These are phyloP conservation scores for Schwanniomyces sp. DNA, from an alignment of 805 yeast genomes.

Conservation along the genomic window DNA sequence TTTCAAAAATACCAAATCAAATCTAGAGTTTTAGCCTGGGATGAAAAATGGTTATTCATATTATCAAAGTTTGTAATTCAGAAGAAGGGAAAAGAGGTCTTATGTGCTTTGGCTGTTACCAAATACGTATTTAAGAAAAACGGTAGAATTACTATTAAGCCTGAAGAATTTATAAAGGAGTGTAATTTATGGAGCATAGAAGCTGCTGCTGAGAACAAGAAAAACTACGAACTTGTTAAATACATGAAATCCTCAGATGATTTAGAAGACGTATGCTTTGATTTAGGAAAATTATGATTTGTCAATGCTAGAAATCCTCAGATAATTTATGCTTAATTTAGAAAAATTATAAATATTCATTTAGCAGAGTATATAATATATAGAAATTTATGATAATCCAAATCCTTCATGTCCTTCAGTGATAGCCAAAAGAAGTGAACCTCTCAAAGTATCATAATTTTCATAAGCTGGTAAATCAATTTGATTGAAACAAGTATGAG, in stretches of 20 bases:
- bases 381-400: conserved; percentile 61
- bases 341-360: not conserved
- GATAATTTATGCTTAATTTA: not conserved
- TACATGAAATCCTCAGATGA: conserved; percentile 33
- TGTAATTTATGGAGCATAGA: conserved; percentile 58
- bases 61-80: conserved; percentile 58
- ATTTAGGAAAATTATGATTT: not conserved
- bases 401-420: conserved; percentile 97
- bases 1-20: conserved; percentile 57
- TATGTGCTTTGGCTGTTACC: conserved; percentile 62
- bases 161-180: conserved; percentile 54
- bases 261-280: conserved; percentile 22
- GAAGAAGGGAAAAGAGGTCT: conserved; percentile 18
- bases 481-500: conserved; percentile 97
- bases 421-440: conserved; percentile 77
- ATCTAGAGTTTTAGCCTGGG: conserved; percentile 76
- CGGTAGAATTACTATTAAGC: conserved; percentile 73
- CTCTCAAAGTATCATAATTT: conserved; percentile 80
- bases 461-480: conserved; percentile 92
- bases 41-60: conserved; percentile 80
- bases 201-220: conserved; percentile 40
- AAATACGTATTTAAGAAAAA: conserved; percentile 76
- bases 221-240: conserved; percentile 41
- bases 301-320: too few relatives aligned
- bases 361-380: not conserved